A percentile compares a stretch with the other conserved stretches of the same genome.
phyloP scores from a whole-genome alignment of 768 basidiomycete species.

The Panaeolus cyanescens region DNA sequence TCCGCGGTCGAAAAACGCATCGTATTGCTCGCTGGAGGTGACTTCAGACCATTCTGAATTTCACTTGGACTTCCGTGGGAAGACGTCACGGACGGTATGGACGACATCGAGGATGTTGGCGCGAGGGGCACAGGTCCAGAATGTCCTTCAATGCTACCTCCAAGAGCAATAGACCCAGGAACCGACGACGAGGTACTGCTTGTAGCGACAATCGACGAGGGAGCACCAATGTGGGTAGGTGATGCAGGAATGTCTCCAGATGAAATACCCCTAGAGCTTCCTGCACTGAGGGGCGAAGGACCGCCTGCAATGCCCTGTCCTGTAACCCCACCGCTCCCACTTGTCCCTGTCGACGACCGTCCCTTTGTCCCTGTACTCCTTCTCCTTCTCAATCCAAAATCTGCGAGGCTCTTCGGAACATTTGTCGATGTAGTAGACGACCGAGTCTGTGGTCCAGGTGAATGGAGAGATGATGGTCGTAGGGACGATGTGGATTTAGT shows the following conservation, averaged over 20 bases:
- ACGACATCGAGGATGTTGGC: neutral
- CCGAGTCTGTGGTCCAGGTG: slow-evolving; percentile 21
- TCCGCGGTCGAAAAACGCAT: slow-evolving; percentile 57
- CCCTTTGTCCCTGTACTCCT: slow-evolving; percentile 15
- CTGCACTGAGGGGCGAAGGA: neutral
- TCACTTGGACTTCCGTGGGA: neutral
- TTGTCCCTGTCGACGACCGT: slow-evolving; percentile 5
- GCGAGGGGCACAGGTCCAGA: neutral
- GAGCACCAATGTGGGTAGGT: neutral
- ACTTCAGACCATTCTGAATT: neutral
- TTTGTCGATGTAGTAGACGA: slow-evolving; percentile 25
- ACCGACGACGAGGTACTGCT: neutral
- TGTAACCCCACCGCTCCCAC: neutral
- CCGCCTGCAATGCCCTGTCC: neutral
- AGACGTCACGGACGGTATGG: neutral
- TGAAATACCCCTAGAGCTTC: neutral
- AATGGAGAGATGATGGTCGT: neutral
- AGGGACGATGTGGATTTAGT: neutral
- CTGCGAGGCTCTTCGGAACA: slow-evolving; percentile 22
- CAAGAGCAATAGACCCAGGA: neutral
- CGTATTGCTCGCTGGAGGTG: neutral
- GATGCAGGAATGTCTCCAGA: neutral
- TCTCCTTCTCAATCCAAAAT: slow-evolving; percentile 23
- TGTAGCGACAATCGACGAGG: neutral
- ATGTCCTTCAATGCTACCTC: neutral